phyloP scores from a whole-genome alignment of 148 eudicot genomes.

The Camellia japonica region DNA sequence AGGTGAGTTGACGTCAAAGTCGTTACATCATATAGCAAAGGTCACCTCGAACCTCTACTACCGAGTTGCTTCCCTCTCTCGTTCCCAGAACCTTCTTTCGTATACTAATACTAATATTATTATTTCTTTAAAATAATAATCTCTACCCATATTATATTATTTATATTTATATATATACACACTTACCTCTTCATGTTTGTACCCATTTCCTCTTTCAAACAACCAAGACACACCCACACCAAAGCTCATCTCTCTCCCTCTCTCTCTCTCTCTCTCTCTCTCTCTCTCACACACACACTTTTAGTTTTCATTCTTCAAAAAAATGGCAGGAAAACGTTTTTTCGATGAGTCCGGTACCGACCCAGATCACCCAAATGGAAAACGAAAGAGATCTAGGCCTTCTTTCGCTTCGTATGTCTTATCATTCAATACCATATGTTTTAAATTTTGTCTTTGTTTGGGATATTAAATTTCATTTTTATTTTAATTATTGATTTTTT shows the following conservation, averaged over 20 bases:
- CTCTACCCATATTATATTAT: background rate
- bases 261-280: background rate
- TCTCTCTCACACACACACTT: background rate
- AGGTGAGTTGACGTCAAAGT: slow-evolving; percentile 27
- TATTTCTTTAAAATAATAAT: too few species aligned
- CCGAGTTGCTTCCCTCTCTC: slow-evolving; percentile 32
- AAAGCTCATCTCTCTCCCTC: background rate
- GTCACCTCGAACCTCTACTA: slow-evolving; percentile 11
- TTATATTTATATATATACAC: background rate
- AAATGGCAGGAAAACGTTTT: slow-evolving; percentile 53
- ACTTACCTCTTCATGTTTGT: background rate
- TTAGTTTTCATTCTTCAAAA: slow-evolving; percentile 13
- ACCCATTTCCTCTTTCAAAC: background rate
- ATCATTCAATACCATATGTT: background rate
- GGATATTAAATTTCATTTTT: background rate
- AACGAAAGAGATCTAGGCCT: slow-evolving; percentile 35
- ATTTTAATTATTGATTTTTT: too few species aligned
- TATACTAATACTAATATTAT: too few species aligned
- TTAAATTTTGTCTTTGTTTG: background rate
- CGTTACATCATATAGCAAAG: slow-evolving; percentile 23
- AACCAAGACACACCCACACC: background rate
- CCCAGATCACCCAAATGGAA: slow-evolving; percentile 35
- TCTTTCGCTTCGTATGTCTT: slow-evolving; percentile 62
- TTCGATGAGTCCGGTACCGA: slow-evolving; percentile 15
- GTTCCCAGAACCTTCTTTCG: slow-evolving; percentile 34